Percentiles rank a stretch among this genome's conserved stretches.
These are phyloP conservation scores for Candida sp. DNA, from an alignment of 1,139 yeast genomes.

Conservation along the genomic window DNA sequence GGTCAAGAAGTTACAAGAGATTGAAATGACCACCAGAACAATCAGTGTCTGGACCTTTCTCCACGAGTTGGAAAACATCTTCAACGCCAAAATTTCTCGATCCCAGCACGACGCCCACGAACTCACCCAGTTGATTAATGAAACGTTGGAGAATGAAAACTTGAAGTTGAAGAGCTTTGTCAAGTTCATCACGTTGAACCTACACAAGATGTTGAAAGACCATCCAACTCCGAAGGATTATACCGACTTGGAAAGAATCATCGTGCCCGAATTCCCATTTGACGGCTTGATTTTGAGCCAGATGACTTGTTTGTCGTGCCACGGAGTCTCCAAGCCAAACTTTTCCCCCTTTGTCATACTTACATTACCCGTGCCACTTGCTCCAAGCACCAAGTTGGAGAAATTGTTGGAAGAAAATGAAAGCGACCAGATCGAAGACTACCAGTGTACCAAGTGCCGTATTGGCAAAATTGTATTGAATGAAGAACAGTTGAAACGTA, in stretches of 20 bases:
- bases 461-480: slow-evolving; percentile 49
- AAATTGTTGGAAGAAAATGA: slow-evolving; percentile 62
- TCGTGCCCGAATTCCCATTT: slow-evolving; percentile 72
- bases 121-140: slow-evolving; percentile 77
- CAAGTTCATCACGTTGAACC: slow-evolving; percentile 26
- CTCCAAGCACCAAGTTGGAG: slow-evolving; percentile 48
- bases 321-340: slow-evolving; percentile 61
- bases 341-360: slow-evolving; percentile 71
- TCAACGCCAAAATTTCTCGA: slow-evolving; percentile 75
- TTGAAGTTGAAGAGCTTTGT: slow-evolving; percentile 32
- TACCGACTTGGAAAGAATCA: slow-evolving; percentile 29
- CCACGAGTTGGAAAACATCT: slow-evolving; percentile 75
- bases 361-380: slow-evolving; percentile 78
- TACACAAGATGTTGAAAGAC: slow-evolving; percentile 22
- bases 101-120: slow-evolving; percentile 97
- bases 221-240: slow-evolving; percentile 16
- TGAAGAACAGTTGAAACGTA: slow-evolving; percentile 23
- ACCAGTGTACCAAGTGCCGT: slow-evolving; percentile 78
- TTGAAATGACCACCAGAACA: slow-evolving; percentile 56
- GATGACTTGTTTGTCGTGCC: slow-evolving; percentile 72
- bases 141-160: slow-evolving; percentile 76
- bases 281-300: slow-evolving; percentile 68
- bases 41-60: slow-evolving; percentile 82
- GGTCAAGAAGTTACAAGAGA: slow-evolving; percentile 63
- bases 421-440: slow-evolving; percentile 77